Base-by-base conservation (phyloP, 1,139 yeast genomes). In the Yamadazyma dendronema region DNA sequence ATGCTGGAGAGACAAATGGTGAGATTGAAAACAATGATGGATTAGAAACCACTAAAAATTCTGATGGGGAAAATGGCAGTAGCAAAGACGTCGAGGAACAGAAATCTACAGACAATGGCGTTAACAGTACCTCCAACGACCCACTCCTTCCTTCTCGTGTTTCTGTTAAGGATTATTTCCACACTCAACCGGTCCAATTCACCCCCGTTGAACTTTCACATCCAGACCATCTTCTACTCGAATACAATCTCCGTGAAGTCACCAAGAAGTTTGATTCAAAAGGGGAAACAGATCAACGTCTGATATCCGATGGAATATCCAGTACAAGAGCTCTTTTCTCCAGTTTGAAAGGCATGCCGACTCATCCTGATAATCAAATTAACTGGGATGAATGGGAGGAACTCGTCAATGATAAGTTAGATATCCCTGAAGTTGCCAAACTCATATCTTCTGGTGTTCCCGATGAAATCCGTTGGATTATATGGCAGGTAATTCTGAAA, bases 401-500 rank as follows among this genome's bases (percentile, higher is more conserved):
- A 17, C 30, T 47, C 10, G 28, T 46, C 19, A 31, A 47, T 16
- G 34, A 41, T 15, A 21, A 40, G 17, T 17, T 40, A 17, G 12
- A 22, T 4, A 12, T 7, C 22, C 68, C 68, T 28, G 85, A 89
- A 12, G 88, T 88, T 7, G 79, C 82, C 46, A 83, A 85, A 55
- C 78, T 83, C 30, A 77, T 92, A 24, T 74, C 82, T 23, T 65
- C 67, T 10, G 97, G 97, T 33, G 81, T 92, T 34, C 97, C 98
- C 10, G 67, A 74, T 38, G 95, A 85, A 47, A 72, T 92, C 35
- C 71, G 97, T 45, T 96, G 96, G 1, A 80, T 89, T 43, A 75
- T 90, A 17, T 92, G 98, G 98, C 97, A 90, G 60, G 66, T 87
- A 36, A 84, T 89, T 38, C 74, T 96, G n/a, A 79, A 80, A 45